Evolutionary conservation across 2,329 filamentous ascomycete genomes (phyloP).

Genomic region (Aschersonia sp.): DNA sequence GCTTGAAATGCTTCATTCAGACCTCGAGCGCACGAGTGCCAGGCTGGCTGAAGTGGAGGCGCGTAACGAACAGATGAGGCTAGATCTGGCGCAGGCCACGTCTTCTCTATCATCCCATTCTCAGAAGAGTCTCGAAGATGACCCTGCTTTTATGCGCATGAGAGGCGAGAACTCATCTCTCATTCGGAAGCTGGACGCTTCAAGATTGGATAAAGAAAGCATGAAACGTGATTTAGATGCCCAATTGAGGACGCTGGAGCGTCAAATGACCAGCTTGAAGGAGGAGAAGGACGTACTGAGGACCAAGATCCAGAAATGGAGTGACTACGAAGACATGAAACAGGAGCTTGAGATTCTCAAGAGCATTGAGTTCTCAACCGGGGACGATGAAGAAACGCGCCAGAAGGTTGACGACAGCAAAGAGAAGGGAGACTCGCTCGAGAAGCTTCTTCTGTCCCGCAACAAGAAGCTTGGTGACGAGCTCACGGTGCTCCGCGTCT

Average conservation of each 20-base stretch:
- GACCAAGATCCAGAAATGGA: conserved; percentile 72
- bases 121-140: conserved; percentile 60
- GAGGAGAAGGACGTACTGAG: conserved; percentile 71
- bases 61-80: conserved; percentile 80
- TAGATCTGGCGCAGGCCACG: conserved; percentile 82
- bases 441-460: conserved; percentile 77
- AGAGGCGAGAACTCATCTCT: conserved; percentile 88
- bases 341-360: conserved; percentile 93
- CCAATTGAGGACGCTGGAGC: conserved; percentile 63
- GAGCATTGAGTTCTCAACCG: conserved; percentile 92
- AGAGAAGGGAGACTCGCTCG: conserved; percentile 59
- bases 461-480: conserved; percentile 97
- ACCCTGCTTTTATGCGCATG: conserved; percentile 75
- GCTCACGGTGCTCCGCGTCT: conserved; percentile 80
- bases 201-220: conserved; percentile 69
- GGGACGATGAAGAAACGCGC: conserved; percentile 58
- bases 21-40: conserved; percentile 77
- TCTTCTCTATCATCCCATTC: conserved; percentile 48
- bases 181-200: conserved; percentile 72
- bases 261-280: conserved; percentile 59
- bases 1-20: conserved; percentile 82
- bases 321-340: conserved; percentile 92
- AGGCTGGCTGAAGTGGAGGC: conserved; percentile 83
- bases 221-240: conserved; percentile 63
- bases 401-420: conserved; percentile 22